A percentile compares a stretch with the other conserved stretches of the same genome.
These are phyloP conservation scores for Kalmusia sp. DNA, from an alignment of 2,329 filamentous ascomycete genomes.

Conservation along the genomic window DNA sequence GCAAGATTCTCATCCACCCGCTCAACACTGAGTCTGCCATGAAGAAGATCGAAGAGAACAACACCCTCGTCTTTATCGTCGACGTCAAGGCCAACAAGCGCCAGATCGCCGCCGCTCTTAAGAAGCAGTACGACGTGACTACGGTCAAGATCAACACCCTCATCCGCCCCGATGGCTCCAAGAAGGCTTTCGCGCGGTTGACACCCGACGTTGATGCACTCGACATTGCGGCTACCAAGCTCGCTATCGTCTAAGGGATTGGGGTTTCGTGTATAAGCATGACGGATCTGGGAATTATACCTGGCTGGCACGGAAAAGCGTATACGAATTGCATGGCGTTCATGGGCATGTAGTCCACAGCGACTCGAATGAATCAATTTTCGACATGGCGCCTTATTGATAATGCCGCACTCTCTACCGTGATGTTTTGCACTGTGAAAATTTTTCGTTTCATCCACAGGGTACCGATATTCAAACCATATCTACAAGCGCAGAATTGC, in stretches of 20 bases:
- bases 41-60: conserved; percentile 99
- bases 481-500: too few relatives aligned
- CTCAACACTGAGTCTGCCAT: conserved; percentile 99
- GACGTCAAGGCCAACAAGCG: conserved; percentile 94
- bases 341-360: conserved; percentile 45
- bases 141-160: conserved; percentile 99
- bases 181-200: conserved; percentile 98
- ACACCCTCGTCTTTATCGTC: conserved; percentile 98
- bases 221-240: conserved; percentile 99
- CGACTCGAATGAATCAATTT: conserved; percentile 46
- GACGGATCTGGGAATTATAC: conserved; percentile 38
- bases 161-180: conserved; percentile 94
- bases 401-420: too few relatives aligned
- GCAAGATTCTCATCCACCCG: conserved; percentile 96
- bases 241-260: conserved; percentile 84
- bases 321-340: conserved; percentile 47
- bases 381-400: conserved; percentile 13
- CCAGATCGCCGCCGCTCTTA: conserved; percentile 97
- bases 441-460: too few relatives aligned
- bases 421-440: too few relatives aligned
- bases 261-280: conserved; percentile 23
- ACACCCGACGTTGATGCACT: conserved; percentile 97
- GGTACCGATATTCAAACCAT: too few relatives aligned
- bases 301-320: conserved; percentile 39
- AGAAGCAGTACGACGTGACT: conserved; percentile 99